phyloP scores from a whole-genome alignment of 2,329 filamentous ascomycete genomes.

The Ophiostoma perfectum region DNA sequence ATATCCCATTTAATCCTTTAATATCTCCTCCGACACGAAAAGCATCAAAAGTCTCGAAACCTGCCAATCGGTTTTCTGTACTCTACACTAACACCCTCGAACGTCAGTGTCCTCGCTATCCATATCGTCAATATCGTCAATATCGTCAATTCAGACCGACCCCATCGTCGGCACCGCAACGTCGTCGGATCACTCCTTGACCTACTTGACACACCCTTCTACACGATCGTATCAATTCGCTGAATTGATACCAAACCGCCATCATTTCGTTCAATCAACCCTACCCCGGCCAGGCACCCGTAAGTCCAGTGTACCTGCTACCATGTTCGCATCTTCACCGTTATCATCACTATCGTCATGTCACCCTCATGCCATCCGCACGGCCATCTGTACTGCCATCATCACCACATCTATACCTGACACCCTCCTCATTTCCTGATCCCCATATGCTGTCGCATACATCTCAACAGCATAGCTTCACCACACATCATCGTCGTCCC shows the following conservation, averaged over 20 bases:
- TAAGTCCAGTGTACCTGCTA: conserved; percentile 1
- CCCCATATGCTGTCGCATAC: no score
- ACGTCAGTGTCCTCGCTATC: neutral
- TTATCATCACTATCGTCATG: neutral
- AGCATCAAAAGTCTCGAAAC: conserved; percentile 11
- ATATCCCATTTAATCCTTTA: neutral
- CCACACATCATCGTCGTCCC: no score
- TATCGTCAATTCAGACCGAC: neutral
- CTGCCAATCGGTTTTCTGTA: conserved; percentile 12
- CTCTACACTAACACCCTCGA: neutral
- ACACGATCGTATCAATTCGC: conserved; percentile 8
- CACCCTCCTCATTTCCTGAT: neutral
- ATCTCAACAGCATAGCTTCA: no score
- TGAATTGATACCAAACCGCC: conserved; percentile 10
- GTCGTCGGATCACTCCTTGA: neutral
- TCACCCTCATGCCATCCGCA: neutral
- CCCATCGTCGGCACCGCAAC: neutral
- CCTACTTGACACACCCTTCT: neutral
- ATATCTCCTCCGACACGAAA: neutral
- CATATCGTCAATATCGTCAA: neutral
- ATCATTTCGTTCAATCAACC: conserved; percentile 2
- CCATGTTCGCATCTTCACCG: neutral
- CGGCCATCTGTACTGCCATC: neutral
- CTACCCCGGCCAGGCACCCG: conserved; percentile 6
- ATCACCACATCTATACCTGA: neutral